Evolutionary conservation across 371 early-diverging fungal species (phyloP), one percentile per base, ranked within the genome.

Genomic region (Mortierella sp.): DNA sequence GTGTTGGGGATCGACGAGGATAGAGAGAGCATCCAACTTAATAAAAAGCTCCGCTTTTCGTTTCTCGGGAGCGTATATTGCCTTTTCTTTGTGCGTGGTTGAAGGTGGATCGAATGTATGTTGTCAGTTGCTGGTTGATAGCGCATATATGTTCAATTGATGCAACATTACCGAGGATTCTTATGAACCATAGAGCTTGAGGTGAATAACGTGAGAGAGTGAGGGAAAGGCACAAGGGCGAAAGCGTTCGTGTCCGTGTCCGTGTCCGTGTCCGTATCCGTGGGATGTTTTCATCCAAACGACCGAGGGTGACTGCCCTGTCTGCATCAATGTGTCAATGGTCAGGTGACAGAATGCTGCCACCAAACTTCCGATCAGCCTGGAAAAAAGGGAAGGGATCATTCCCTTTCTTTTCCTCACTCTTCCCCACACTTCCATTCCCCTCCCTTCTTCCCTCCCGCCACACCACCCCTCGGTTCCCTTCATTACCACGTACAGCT

Each of bases 331-430:
- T 18, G 35, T 35, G 60, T 10, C 68, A 16, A 10, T 21, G 24
- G 68, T 68, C 68, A 68, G 38, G 38, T 68, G 68, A 68, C 41
- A 32, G 14, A 46, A 46, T 46, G 65, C 68, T 68, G 68, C 68
- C 68, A 68, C 68, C 41, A 68, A 68, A 46, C 72, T 58, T 78
- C 79, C 79, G 79, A 78, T 78, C 78, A 55, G 16, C 18, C 6
- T 51, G 51, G 16, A 71, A 51, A 56, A 32, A 32, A 68, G 32
- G 51, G 27, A 65, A 49, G 43, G 51, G 24, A 11, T 55, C 60
- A 63, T 56, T 54, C 48, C 71, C 72, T n/a, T 58, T 72, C 73
- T 54, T 70, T 63, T 68, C 68, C 68, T 8, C 41, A 38, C 68
- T 21, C 63, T 76, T 38, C 56, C 73, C 51, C 76, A 70, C 73